phyloP scores from a whole-genome alignment of 1,139 yeast species.

The Candida frijolesensis region DNA sequence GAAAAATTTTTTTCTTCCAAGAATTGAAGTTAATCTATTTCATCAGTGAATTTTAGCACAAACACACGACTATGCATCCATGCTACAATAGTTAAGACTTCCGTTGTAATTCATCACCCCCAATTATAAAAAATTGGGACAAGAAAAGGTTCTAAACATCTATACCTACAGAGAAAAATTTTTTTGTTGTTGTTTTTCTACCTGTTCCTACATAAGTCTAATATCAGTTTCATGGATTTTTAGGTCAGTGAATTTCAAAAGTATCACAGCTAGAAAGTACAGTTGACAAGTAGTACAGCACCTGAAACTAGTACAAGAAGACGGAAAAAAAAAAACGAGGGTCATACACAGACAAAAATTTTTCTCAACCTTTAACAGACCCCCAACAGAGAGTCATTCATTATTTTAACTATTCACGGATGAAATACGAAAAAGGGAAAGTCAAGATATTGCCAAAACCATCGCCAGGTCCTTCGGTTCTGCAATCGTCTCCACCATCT shows the following conservation, averaged over 20 bases:
- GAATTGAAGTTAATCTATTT: conserved; percentile 26
- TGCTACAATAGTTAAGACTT: conserved; percentile 5
- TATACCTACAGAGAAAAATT: background rate
- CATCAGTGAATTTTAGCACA: conserved; percentile 21
- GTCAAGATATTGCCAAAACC: conserved; percentile 34
- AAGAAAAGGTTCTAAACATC: conserved; percentile 1
- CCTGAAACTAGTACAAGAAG: background rate
- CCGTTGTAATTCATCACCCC: conserved; percentile 2
- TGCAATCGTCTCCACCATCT: conserved; percentile 14
- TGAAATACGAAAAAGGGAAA: conserved; percentile 34
- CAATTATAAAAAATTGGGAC: background rate
- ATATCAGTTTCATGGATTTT: background rate
- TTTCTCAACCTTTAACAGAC: background rate
- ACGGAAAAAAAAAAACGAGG: background rate
- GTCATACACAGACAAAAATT: background rate
- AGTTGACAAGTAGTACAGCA: background rate
- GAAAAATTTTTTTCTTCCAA: background rate
- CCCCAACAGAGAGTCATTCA: background rate
- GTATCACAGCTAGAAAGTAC: background rate
- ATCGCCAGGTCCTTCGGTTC: conserved; percentile 17
- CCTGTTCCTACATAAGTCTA: background rate
- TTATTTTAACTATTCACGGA: conserved; percentile 1
- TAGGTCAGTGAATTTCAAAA: background rate
- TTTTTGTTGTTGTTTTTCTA: background rate
- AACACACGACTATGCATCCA: conserved; percentile 11